A percentile compares a stretch with the other conserved stretches of the same genome.
phyloP scores from a whole-genome alignment of 179 eudicot genomes.

The Camellia oleifera region DNA sequence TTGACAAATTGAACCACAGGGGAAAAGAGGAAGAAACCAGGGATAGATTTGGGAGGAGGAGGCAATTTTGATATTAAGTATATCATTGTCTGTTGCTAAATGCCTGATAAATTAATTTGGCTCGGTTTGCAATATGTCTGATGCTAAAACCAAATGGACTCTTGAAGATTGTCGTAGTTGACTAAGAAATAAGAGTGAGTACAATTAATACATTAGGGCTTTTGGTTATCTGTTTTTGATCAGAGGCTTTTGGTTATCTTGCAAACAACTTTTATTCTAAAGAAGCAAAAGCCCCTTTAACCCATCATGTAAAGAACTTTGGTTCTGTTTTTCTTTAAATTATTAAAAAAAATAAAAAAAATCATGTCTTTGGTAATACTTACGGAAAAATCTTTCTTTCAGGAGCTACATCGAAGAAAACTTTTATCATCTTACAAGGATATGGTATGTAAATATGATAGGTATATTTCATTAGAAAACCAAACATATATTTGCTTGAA shows the following conservation, averaged over 20 bases:
- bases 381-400: conserved; percentile 12
- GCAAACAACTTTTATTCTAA: neutral
- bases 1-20: too few relatives aligned
- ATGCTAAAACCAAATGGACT: too few relatives aligned
- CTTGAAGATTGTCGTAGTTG: neutral
- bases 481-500: too few relatives aligned
- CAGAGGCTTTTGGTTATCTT: neutral
- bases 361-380: neutral
- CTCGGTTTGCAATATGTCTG: too few relatives aligned
- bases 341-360: too few relatives aligned
- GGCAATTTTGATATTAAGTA: too few relatives aligned
- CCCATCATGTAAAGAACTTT: neutral
- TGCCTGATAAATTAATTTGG: too few relatives aligned
- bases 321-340: neutral
- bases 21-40: too few relatives aligned
- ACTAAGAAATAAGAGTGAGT: conserved; percentile 1
- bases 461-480: neutral
- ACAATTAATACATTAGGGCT: neutral
- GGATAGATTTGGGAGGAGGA: too few relatives aligned
- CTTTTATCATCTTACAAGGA: conserved; percentile 70
- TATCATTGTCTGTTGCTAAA: too few relatives aligned
- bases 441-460: conserved; percentile 45
- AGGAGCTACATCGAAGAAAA: conserved; percentile 50
- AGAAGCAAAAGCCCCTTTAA: neutral
- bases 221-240: neutral